Conservation (phyloP, 202 grass and related monocot species). For the Panicum virgatum region DNA sequence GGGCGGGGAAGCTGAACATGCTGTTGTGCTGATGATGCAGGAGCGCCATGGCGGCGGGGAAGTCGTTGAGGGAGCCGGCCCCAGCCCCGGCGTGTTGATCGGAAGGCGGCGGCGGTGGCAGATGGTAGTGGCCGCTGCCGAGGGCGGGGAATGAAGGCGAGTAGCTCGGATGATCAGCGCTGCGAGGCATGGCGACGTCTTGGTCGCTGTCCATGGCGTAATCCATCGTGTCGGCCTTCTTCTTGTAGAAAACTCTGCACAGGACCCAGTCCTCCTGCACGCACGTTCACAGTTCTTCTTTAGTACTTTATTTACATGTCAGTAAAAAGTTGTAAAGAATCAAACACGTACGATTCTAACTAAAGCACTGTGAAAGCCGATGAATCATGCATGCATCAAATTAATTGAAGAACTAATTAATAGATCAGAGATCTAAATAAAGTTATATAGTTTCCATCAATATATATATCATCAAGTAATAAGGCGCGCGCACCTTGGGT, state of each 20-base stretch:
- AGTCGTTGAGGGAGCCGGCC: background rate
- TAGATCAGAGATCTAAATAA: too few relatives aligned
- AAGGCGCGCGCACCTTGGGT: constrained; percentile 54
- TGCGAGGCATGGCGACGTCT: constrained; percentile 19
- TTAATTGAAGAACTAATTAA: too few relatives aligned
- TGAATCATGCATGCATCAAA: too few relatives aligned
- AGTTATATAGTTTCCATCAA: background rate
- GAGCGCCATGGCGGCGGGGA: constrained; percentile 34
- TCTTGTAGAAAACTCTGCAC: constrained; percentile 87
- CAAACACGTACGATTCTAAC: too few relatives aligned
- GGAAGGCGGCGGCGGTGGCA: background rate
- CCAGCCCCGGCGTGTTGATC: constrained; percentile 5
- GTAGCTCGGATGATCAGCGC: constrained; percentile 11
- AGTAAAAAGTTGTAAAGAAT: background rate
- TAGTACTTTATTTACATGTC: too few relatives aligned
- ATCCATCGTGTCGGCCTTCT: constrained; percentile 51
- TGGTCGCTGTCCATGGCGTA: constrained; percentile 49
- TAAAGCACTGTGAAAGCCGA: too few relatives aligned
- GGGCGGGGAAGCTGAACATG: constrained; percentile 39
- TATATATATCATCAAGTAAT: rapidly evolving
- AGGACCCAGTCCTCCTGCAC: constrained; percentile 92
- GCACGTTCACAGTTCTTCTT: background rate
- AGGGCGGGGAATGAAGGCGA: constrained; percentile 38
- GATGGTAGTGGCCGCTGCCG: constrained; percentile 9
- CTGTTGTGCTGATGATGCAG: constrained; percentile 27